Evolutionary conservation across 2,329 filamentous ascomycete species (phyloP), one percentile per base, ranked within the genome.

Genomic region (Cordyceps cateniannulata): DNA sequence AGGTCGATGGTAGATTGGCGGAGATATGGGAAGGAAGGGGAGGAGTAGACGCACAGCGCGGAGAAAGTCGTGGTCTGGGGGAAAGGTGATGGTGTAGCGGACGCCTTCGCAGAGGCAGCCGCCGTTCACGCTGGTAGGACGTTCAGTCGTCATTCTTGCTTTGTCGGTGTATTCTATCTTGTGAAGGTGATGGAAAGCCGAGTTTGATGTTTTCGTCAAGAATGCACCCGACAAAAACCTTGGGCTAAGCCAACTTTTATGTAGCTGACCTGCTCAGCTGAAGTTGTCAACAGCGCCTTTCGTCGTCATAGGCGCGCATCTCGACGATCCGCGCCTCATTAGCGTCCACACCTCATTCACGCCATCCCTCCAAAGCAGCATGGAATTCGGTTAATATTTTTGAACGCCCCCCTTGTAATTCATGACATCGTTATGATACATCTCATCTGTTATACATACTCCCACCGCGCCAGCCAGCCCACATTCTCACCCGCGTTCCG

Each of bases 391-490:
- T 35, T 35, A 35, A 35, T 35, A 35, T 35, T 35, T n/a, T 35
- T 35, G 1, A 35, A 35, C 32, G 32, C 5, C 32, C 32, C n/a
- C 2, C 14, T 35, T 35, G 32, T 14, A 35, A 35, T 35, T 14
- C 32, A 44, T 51, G n/a, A 12, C 18, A 16, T 51, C 25, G 56
- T 59, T 16, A 56, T 56, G n/a, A 49, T 25, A 29, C 10, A n/a
- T n/a, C 18, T 18, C 14, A 9, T 58, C 10, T 38, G 6, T 67
- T 62, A 87, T 40, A 86, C 75, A 66, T 86, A 70, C 66, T 93
- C 87, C 93, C 93, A 96, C 65, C 77, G 78, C 3, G 85, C 93
- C 65, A 98, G 73, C 76, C 93, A 87, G 2, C 91, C 93, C 5
- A 95, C 77, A 38, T 78, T 85, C 73, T 92, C 86, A 1, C 95